Evolutionary conservation across 805 yeast species (phyloP), one percentile per base, ranked within the genome.

Genomic region (Teunomyces kruisii): DNA sequence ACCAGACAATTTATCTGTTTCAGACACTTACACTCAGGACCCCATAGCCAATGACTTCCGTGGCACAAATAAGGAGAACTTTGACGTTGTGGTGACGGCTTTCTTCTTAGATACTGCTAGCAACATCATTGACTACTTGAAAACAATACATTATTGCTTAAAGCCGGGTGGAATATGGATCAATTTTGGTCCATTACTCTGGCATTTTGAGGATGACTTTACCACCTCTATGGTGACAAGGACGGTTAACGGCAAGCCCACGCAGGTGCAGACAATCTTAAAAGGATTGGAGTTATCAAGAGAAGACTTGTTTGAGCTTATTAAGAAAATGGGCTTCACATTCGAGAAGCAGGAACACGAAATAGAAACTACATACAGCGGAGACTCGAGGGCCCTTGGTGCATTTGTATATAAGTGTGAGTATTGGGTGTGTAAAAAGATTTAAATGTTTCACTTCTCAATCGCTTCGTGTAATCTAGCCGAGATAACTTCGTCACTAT

Each of bases 181-280:
- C 22, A 83, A 83, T 54, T 78, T 81, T 56, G 90, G 90, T 0
- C 89, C 88, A 0, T 62, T 83, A 36, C 62, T 81, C 42, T 83
- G 90, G 90, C 92, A 86, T 61, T 81, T 75, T 56, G 90, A 84
- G 52, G 77, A 75, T 45, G 78, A 74, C 28, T 67, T 61, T 13
- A 64, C 63, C 12, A 55, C 62, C 8, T 27, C 45, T 8, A 41
- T 49, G 41, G 54, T 52, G 3, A 51, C 59, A 6, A 50, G 53
- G 1, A 53, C 54, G 4, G 36, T 48, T 10, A 42, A 47, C 1
- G 56, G 54, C 3, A 56, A 62, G 24, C 61, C 52, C 1, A 57
- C 61, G 17, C 52, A 56, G 10, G 55, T 62, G 0, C 60, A 62
- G 0, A 57, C 69, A 1, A 76, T 77, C 4, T 54, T 64, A 50